phyloP scores from a whole-genome alignment of 371 early-diverging fungal genomes.

The Apophysomyces trapeziformis region DNA sequence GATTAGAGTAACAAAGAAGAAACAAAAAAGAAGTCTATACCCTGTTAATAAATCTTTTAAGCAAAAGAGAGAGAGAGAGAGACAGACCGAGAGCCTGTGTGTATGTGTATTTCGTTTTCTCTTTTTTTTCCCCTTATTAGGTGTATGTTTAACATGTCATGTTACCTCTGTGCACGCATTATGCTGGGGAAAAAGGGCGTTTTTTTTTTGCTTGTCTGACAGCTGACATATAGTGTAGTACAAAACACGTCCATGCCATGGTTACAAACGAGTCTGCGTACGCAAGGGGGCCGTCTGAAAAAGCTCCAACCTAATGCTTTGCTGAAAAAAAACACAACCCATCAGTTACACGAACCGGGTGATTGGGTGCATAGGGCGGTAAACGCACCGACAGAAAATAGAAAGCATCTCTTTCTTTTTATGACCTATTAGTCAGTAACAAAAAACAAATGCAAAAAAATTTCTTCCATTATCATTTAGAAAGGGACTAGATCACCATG shows the following conservation, averaged over 20 bases:
- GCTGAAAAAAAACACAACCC: background rate
- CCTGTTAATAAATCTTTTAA: slow-evolving; percentile 8
- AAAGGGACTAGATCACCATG: too few relatives aligned
- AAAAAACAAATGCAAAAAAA: background rate
- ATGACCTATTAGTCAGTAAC: background rate
- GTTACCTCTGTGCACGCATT: background rate
- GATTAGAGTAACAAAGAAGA: too few relatives aligned
- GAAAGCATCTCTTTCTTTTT: background rate
- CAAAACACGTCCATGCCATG: background rate
- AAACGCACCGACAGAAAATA: background rate
- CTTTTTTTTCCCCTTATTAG: too few relatives aligned
- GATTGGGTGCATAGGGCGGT: background rate
- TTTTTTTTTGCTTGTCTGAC: background rate
- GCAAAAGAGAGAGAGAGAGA: too few relatives aligned
- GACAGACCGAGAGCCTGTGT: too few relatives aligned
- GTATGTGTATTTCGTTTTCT: too few relatives aligned
- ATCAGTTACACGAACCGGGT: slow-evolving; percentile 6
- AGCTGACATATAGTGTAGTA: background rate
- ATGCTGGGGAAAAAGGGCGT: background rate
- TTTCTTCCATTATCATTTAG: background rate
- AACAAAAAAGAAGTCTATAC: background rate
- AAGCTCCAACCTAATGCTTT: background rate
- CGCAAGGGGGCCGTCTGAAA: too few relatives aligned
- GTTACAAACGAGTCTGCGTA: too few relatives aligned
- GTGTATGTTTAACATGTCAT: too few relatives aligned